Conservation (phyloP, 164 flowering plant species). For the Hamamelis virginiana region DNA sequence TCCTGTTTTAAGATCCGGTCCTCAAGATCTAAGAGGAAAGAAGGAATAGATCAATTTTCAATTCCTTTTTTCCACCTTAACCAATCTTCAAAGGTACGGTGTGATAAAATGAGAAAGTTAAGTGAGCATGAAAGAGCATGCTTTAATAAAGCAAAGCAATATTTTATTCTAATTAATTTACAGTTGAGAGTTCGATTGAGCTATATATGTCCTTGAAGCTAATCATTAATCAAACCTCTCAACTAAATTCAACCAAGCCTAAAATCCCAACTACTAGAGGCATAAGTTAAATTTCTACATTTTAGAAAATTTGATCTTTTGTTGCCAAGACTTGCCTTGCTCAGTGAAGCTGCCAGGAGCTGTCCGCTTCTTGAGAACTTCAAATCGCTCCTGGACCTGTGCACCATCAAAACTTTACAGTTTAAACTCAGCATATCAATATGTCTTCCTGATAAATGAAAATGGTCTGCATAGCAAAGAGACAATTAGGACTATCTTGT, state of each 20-base stretch:
- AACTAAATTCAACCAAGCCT: neutral
- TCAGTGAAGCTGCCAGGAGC: conserved; percentile 69
- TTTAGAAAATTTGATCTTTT: neutral
- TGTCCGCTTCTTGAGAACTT: conserved; percentile 81
- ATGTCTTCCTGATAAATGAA: neutral
- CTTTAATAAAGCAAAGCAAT: neutral
- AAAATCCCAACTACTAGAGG: neutral
- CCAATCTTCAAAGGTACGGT: neutral
- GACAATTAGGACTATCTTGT: neutral
- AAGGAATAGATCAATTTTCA: neutral
- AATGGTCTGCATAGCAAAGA: neutral
- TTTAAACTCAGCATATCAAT: neutral
- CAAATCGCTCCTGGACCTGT: conserved; percentile 92
- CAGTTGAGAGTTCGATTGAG: neutral
- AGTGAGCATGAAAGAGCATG: neutral
- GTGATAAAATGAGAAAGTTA: neutral
- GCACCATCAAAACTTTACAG: neutral
- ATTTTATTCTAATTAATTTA: neutral
- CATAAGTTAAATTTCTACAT: neutral
- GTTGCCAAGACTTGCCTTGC: conserved; percentile 56
- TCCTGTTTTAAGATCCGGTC: conserved; percentile 83
- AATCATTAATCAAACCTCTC: neutral
- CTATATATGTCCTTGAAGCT: neutral
- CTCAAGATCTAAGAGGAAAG: conserved; percentile 65
- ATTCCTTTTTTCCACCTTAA: neutral